phyloP scores from a whole-genome alignment of 1,284 basidiomycete species.

The Ganoderma lucidum region DNA sequence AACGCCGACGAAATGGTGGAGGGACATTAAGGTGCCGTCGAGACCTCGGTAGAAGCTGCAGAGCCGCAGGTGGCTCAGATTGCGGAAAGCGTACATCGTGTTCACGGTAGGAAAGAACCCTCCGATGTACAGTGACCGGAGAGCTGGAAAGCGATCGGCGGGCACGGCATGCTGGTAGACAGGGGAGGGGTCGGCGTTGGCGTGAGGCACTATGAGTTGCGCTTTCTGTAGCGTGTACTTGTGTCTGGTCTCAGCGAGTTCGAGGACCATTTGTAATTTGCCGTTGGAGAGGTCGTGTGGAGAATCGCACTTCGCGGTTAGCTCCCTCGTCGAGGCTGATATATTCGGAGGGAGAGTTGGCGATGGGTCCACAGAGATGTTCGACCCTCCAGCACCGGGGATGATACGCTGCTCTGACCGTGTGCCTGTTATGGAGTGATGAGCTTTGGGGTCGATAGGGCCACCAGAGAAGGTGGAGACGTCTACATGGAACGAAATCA shows the following conservation, averaged over 20 bases:
- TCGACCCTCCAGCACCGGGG: background rate
- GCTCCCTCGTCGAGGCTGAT: background rate
- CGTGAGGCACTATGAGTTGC: background rate
- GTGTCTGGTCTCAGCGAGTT: background rate
- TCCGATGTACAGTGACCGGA: background rate
- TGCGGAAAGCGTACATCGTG: conserved; percentile 2
- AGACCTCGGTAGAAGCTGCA: background rate
- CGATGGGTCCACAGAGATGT: background rate
- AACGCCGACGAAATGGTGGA: background rate
- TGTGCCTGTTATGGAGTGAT: background rate
- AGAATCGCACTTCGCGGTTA: background rate
- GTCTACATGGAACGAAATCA: background rate
- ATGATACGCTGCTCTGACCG: background rate
- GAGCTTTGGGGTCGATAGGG: background rate
- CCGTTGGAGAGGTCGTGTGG: background rate
- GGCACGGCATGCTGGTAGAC: background rate
- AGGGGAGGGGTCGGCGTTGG: background rate
- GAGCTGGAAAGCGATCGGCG: background rate
- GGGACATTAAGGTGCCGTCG: background rate
- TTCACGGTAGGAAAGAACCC: background rate
- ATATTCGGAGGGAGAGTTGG: background rate
- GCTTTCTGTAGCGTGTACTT: background rate
- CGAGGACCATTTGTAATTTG: background rate
- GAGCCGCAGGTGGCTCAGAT: background rate
- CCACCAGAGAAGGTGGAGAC: background rate